Conservation (phyloP, 192 early-diverging fungal species). For the Cetraspora pellucida region DNA sequence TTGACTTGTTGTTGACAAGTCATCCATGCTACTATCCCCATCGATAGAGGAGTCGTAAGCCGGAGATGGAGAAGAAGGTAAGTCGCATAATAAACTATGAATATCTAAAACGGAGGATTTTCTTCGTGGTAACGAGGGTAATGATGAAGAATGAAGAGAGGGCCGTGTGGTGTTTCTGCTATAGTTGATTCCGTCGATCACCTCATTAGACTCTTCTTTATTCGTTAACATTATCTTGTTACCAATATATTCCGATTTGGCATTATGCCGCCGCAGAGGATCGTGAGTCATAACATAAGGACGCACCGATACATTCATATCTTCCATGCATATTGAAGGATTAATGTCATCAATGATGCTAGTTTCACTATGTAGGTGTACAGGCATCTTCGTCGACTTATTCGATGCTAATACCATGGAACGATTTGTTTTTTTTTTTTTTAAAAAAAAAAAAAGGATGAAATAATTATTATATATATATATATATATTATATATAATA, state of each 20-base stretch:
- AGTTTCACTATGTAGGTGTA: not conserved
- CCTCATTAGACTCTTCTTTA: not conserved
- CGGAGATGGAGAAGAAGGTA: not conserved
- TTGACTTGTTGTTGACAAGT: slow-evolving; percentile 10
- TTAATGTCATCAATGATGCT: not conserved
- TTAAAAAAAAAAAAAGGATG: not conserved
- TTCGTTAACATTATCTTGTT: not conserved
- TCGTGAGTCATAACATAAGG: not conserved
- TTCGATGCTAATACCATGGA: not conserved
- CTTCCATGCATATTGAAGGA: not conserved
- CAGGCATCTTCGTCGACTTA: not conserved
- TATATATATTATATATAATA: no score
- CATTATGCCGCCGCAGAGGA: not conserved
- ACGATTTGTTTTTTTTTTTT: not conserved
- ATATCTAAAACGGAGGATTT: slow-evolving; percentile 25
- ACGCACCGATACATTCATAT: not conserved
- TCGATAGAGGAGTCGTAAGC: not conserved
- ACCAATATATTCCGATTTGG: not conserved
- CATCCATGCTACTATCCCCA: slow-evolving; percentile 13
- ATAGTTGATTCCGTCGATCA: not conserved
- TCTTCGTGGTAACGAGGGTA: slow-evolving; percentile 12
- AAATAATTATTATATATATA: not conserved
- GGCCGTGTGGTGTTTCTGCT: not conserved
- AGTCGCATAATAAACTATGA: slow-evolving; percentile 14
- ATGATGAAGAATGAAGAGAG: not conserved